Evolutionary conservation across 2,329 filamentous ascomycete genomes (phyloP).

Genomic region (Domatiomyces catenatus): DNA sequence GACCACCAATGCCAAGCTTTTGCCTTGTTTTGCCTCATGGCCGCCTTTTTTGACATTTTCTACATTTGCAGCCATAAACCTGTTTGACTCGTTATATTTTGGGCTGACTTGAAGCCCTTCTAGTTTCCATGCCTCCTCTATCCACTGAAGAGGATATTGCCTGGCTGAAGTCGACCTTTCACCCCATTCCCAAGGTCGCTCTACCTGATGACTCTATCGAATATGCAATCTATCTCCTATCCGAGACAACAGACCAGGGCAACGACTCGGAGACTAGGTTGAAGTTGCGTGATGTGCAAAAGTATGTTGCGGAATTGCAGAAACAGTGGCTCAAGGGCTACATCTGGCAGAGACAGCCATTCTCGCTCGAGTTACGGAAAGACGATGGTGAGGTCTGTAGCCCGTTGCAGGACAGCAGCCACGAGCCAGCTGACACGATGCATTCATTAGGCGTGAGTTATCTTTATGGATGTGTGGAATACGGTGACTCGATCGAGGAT

Average conservation of each 20-base stretch:
- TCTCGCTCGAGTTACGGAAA: conserved; percentile 49
- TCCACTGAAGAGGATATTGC: conserved; percentile 42
- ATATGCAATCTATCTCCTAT: conserved; percentile 62
- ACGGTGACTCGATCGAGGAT: conserved; percentile 87
- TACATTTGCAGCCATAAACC: no score
- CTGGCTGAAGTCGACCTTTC: conserved; percentile 51
- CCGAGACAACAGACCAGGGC: conserved; percentile 38
- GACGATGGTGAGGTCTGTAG: conserved; percentile 39
- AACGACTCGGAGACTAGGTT: conserved; percentile 44
- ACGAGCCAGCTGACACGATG: conserved; percentile 14
- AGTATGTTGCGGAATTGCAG: conserved; percentile 47
- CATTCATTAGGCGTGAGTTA: conserved; percentile 34
- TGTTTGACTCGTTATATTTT: neutral
- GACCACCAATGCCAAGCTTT: neutral
- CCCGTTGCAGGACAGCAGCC: conserved; percentile 1
- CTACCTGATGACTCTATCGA: conserved; percentile 74
- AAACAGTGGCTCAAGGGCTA: conserved; percentile 61
- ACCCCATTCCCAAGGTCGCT: conserved; percentile 46
- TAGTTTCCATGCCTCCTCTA: neutral
- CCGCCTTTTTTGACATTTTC: conserved; percentile 4
- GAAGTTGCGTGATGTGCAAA: conserved; percentile 57
- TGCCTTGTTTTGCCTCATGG: conserved; percentile 1
- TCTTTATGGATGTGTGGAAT: conserved; percentile 66
- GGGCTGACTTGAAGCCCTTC: neutral
- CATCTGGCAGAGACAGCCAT: conserved; percentile 84